These are phyloP conservation scores for Penicillium arizonense DNA, from an alignment of 495 filamentous ascomycete genomes.

Conservation along the genomic window DNA sequence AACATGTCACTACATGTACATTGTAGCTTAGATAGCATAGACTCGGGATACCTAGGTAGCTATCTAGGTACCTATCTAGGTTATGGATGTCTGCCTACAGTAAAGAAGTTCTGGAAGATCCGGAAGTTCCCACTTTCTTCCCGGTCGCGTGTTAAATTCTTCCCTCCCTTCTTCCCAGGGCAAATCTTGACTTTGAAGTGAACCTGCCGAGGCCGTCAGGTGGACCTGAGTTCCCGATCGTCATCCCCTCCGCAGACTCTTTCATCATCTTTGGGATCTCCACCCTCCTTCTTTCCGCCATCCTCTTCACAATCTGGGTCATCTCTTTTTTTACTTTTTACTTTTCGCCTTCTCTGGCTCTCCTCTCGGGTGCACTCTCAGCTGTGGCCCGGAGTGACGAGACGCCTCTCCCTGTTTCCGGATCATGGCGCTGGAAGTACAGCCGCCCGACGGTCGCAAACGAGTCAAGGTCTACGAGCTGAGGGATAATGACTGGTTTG, in stretches of 20 bases:
- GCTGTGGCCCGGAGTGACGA: constrained; percentile 43
- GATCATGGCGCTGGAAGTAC: constrained; percentile 84
- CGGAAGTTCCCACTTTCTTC: constrained; percentile 9
- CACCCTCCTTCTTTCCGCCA: constrained; percentile 9
- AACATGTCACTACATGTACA: neutral
- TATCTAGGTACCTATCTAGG: neutral
- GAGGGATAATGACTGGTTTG: constrained; percentile 98
- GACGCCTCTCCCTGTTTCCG: constrained; percentile 32
- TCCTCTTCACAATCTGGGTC: constrained; percentile 1
- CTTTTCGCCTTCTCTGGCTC: constrained; percentile 21
- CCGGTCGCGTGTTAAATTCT: constrained; percentile 2
- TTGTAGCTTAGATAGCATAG: no score
- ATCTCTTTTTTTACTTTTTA: constrained; percentile 12
- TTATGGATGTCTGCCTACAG: no score
- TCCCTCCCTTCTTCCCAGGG: neutral
- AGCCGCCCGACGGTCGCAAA: constrained; percentile 82
- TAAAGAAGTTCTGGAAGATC: constrained; percentile 3
- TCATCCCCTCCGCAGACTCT: constrained; percentile 30
- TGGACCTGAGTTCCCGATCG: constrained; percentile 23
- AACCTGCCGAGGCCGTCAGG: constrained; percentile 25
- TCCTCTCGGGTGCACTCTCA: constrained; percentile 38
- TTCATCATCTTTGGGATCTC: constrained; percentile 20
- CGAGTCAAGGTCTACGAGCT: constrained; percentile 99
- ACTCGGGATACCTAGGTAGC: no score
- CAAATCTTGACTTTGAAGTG: neutral